Evolutionary conservation across 805 yeast species (phyloP).

Genomic region (Candida incommunis): DNA sequence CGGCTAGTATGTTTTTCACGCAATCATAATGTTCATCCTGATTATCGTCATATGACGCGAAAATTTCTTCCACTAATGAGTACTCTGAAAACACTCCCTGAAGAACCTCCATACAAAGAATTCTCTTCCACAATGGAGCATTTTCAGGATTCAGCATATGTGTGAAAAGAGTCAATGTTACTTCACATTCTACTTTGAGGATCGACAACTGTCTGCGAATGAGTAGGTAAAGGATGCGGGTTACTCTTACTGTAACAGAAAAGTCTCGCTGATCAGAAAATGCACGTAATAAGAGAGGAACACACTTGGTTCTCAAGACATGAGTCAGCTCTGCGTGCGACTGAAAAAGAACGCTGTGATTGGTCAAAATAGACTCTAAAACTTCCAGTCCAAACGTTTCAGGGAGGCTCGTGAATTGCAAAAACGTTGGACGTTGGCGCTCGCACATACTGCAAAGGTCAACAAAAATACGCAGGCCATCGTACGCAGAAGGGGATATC

Average conservation of each 20-base stretch:
- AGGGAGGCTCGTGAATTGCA: slow-evolving; percentile 38
- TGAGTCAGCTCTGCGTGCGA: slow-evolving; percentile 50
- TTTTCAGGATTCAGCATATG: slow-evolving; percentile 52
- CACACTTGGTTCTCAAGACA: slow-evolving; percentile 50
- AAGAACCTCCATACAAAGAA: slow-evolving; percentile 60
- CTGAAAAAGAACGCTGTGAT: slow-evolving; percentile 43
- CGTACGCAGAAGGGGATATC: slow-evolving; percentile 44
- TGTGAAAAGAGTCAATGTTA: slow-evolving; percentile 58
- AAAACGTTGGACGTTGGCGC: slow-evolving; percentile 37
- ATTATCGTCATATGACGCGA: slow-evolving; percentile 44
- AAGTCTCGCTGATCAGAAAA: slow-evolving; percentile 48
- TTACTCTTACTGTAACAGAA: slow-evolving; percentile 58
- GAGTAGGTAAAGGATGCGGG: slow-evolving; percentile 53
- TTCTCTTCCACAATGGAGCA: slow-evolving; percentile 57
- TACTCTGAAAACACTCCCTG: slow-evolving; percentile 46
- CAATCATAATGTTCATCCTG: slow-evolving; percentile 41
- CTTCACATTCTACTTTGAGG: slow-evolving; percentile 67
- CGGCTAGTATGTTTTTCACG: slow-evolving; percentile 32
- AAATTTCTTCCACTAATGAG: slow-evolving; percentile 36
- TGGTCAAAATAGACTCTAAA: slow-evolving; percentile 60
- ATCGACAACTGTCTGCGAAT: slow-evolving; percentile 46
- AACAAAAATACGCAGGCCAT: slow-evolving; percentile 52
- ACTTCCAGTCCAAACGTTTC: slow-evolving; percentile 68
- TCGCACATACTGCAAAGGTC: slow-evolving; percentile 63
- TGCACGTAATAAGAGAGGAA: slow-evolving; percentile 61